Evolutionary conservation across 2,329 filamentous ascomycete genomes (phyloP), one percentile per base, ranked within the genome.

Genomic region (Scleromitrula shiraiana): DNA sequence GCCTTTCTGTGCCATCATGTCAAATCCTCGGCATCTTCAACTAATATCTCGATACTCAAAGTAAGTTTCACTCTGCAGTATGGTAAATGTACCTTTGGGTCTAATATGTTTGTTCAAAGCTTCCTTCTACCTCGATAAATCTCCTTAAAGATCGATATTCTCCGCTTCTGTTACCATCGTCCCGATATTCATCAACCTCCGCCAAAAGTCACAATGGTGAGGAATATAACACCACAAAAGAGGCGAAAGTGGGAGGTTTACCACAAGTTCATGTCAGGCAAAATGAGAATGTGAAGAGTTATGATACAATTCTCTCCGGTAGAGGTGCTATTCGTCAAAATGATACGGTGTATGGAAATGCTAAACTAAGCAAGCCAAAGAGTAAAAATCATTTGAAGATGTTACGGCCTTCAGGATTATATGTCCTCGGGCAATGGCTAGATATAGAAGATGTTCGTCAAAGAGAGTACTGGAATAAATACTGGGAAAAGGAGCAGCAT

Each of bases 361-460:
- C n/a, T n/a, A n/a, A n/a, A n/a, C n/a, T n/a, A n/a, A 29, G 15
- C 12, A 6, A 9, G 23, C 15, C 19, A 9, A 24, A 27, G 10
- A 43, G 32, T 23, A 47, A 35, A n/a, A 43, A 32, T 9, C 40
- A 10, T 23, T 23, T 10, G 14, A 49, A 49, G 20, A 7, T 17
- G 14, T 10, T 32, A 15, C 45, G 45, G 5, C 39, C 29, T 30
- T 49, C 32, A 15, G 33, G 40, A 24, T 38, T 49, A 12, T 1
- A 23, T 2, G 41, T 40, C n/a, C 50, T 60, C 19, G 45, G 42
- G 10, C 23, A 30, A 32, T 60, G 57, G 51, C 22, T 59, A 35
- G 49, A 57, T 42, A 33, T 53, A 10, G 22, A 44, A 24, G 44
- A 48, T 33, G 36, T 24, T 14, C n/a, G 22, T 5, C 30, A 50